These are phyloP conservation scores for Termitomyces sp. DNA, from an alignment of 768 basidiomycete genomes.

Conservation along the genomic window DNA sequence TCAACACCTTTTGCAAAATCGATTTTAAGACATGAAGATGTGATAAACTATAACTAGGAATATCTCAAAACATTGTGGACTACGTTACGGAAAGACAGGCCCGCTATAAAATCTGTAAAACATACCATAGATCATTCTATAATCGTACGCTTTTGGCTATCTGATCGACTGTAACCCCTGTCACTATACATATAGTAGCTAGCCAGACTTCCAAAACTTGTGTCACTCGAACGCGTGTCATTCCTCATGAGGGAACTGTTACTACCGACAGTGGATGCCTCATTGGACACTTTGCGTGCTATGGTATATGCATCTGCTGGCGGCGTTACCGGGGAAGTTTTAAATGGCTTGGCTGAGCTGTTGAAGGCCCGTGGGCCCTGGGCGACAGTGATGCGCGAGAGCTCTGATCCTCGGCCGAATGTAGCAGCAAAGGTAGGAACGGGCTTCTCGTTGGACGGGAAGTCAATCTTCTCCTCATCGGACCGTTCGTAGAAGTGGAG, in stretches of 20 bases:
- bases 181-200: constrained; percentile 29
- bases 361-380: constrained; percentile 47
- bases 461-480: constrained; percentile 55
- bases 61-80: not conserved
- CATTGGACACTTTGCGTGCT: constrained; percentile 25
- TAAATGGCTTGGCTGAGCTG: constrained; percentile 33
- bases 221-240: constrained; percentile 33
- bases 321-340: constrained; percentile 24
- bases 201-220: constrained; percentile 31
- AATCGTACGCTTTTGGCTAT: constrained; percentile 45
- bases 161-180: constrained; percentile 24
- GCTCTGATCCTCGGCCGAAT: constrained; percentile 29
- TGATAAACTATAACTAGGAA: no score
- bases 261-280: constrained; percentile 23
- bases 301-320: constrained; percentile 31
- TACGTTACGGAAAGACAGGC: constrained; percentile 1
- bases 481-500: constrained; percentile 29
- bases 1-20: no score
- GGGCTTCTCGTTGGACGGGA: constrained; percentile 47
- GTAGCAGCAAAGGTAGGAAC: constrained; percentile 50
- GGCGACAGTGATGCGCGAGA: constrained; percentile 31
- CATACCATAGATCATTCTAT: constrained; percentile 38
- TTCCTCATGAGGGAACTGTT: constrained; percentile 20
- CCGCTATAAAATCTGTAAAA: not conserved
- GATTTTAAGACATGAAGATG: no score